phyloP scores from a whole-genome alignment of 352 stramenopile genomes.

The Phytopythium sindhum region DNA sequence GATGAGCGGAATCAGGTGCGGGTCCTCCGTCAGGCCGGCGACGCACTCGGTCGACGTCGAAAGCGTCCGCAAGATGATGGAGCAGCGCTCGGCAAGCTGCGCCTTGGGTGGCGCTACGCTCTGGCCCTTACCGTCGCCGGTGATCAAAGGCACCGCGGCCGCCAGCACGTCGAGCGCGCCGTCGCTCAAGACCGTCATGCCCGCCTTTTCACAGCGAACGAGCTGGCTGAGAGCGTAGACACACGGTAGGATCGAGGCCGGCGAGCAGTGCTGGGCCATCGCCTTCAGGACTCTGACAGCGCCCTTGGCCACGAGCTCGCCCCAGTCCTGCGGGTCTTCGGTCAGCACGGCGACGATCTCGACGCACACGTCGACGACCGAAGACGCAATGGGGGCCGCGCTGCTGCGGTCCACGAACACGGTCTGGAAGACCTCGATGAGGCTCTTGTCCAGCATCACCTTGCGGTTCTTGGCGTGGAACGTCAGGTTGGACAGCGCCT shows the following conservation, averaged over 20 bases:
- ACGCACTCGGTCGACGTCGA: constrained; percentile 52
- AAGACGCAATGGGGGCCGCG: constrained; percentile 10
- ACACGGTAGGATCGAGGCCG: constrained; percentile 38
- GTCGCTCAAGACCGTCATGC: constrained; percentile 42
- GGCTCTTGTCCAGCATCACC: constrained; percentile 48
- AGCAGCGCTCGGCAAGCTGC: constrained; percentile 53
- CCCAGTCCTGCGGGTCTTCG: constrained; percentile 53
- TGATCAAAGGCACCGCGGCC: constrained; percentile 21
- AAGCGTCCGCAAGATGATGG: constrained; percentile 66
- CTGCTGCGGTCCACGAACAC: constrained; percentile 27
- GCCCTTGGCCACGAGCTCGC: constrained; percentile 45
- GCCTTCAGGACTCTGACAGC: constrained; percentile 52
- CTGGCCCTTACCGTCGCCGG: constrained; percentile 2
- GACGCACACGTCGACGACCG: constrained; percentile 56
- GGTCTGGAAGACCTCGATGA: constrained; percentile 44
- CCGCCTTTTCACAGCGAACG: constrained; percentile 39
- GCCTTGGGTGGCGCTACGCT: constrained; percentile 2
- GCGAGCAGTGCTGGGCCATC: constrained; percentile 24
- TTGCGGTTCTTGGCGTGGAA: constrained; percentile 57
- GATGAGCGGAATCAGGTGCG: constrained; percentile 50
- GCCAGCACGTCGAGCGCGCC: constrained; percentile 61
- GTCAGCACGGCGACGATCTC: constrained; percentile 65
- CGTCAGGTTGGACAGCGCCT: constrained; percentile 71
- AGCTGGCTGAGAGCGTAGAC: constrained; percentile 71
- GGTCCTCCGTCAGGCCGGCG: constrained; percentile 42